Percentiles rank a stretch among this genome's conserved stretches.
Conservation (phyloP, 495 filamentous ascomycete genomes). For the Parachaetomium inaequale region DNA sequence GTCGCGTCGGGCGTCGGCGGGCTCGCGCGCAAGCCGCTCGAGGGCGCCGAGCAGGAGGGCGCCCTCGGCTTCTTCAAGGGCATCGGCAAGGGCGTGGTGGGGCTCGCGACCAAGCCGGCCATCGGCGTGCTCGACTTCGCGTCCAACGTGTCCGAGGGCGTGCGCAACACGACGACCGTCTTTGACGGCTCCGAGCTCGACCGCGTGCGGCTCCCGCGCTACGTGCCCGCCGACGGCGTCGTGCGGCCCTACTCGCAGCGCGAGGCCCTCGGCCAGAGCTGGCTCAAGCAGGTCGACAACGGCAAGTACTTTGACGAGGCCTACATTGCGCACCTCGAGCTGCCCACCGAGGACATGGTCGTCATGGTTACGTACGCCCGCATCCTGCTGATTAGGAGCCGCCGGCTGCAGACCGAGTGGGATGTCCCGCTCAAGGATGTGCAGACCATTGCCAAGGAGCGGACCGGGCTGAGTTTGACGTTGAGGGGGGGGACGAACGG, state of each 20-base stretch:
- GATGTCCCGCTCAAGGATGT: slow-evolving; percentile 93
- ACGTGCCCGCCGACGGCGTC: slow-evolving; percentile 87
- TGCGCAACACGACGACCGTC: slow-evolving; percentile 97
- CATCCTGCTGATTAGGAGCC: slow-evolving; percentile 84
- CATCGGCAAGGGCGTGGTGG: slow-evolving; percentile 90
- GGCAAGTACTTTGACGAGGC: slow-evolving; percentile 96
- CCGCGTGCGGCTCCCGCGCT: slow-evolving; percentile 84
- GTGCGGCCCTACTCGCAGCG: slow-evolving; percentile 94
- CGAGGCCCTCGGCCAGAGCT: slow-evolving; percentile 94
- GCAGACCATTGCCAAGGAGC: slow-evolving; percentile 93
- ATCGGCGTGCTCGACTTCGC: slow-evolving; percentile 97
- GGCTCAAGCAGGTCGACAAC: slow-evolving; percentile 96
- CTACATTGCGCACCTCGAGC: slow-evolving; percentile 94
- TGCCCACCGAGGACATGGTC: slow-evolving; percentile 84
- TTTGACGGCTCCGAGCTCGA: slow-evolving; percentile 94
- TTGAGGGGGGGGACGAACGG: slow-evolving; percentile 88
- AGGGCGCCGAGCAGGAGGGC: slow-evolving; percentile 95
- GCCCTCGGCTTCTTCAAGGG: slow-evolving; percentile 93
- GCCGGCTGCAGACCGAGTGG: slow-evolving; percentile 85
- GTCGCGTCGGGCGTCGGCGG: slow-evolving; percentile 92
- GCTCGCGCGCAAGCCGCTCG: slow-evolving; percentile 84
- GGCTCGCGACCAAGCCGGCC: slow-evolving; percentile 90
- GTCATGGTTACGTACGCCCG: slow-evolving; percentile 91
- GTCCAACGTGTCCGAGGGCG: slow-evolving; percentile 91
- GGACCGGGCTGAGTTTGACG: slow-evolving; percentile 85